These are phyloP conservation scores for Tetracladium setigerum DNA, from an alignment of 495 filamentous ascomycete species.

Conservation along the genomic window DNA sequence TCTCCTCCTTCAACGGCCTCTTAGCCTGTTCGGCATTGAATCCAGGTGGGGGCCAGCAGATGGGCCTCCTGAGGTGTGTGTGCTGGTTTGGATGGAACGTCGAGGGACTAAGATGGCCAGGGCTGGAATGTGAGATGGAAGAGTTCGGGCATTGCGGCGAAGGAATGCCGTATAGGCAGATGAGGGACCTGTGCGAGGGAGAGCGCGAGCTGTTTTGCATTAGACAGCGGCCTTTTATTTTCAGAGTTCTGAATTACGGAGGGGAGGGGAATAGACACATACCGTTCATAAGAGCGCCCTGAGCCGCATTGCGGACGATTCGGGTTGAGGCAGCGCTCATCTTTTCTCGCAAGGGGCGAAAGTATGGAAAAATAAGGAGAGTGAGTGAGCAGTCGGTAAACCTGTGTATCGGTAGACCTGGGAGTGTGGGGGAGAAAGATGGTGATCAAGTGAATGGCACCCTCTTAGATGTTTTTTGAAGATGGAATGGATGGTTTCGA, in stretches of 20 bases:
- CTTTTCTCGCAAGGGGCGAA: slow-evolving; percentile 2
- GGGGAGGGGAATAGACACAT: slow-evolving; percentile 4
- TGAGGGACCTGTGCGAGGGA: slow-evolving; percentile 28
- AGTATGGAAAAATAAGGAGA: background rate
- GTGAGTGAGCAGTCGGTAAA: background rate
- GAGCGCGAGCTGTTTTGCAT: slow-evolving; percentile 25
- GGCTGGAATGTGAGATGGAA: slow-evolving; percentile 54
- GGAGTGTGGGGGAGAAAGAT: no score
- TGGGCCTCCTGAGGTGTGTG: slow-evolving; percentile 48
- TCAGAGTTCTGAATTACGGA: slow-evolving; percentile 9
- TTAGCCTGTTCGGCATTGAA: slow-evolving; percentile 90
- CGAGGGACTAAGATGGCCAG: slow-evolving; percentile 59
- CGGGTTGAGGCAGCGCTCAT: slow-evolving; percentile 54
- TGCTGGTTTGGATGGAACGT: slow-evolving; percentile 65
- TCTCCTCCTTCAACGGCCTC: slow-evolving; percentile 56
- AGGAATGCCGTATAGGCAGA: slow-evolving; percentile 43
- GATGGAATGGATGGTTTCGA: background rate
- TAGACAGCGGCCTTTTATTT: background rate
- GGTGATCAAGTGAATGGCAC: no score
- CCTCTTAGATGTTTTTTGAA: no score
- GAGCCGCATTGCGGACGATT: slow-evolving; percentile 49
- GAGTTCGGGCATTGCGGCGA: slow-evolving; percentile 45
- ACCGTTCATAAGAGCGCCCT: slow-evolving; percentile 45
- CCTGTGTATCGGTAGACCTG: no score
- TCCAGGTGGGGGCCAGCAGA: slow-evolving; percentile 70